A percentile compares a stretch with the other conserved stretches of the same genome.
These are phyloP conservation scores for Scheffersomyces segobiensis DNA, from an alignment of 1,139 yeast genomes.

Conservation along the genomic window DNA sequence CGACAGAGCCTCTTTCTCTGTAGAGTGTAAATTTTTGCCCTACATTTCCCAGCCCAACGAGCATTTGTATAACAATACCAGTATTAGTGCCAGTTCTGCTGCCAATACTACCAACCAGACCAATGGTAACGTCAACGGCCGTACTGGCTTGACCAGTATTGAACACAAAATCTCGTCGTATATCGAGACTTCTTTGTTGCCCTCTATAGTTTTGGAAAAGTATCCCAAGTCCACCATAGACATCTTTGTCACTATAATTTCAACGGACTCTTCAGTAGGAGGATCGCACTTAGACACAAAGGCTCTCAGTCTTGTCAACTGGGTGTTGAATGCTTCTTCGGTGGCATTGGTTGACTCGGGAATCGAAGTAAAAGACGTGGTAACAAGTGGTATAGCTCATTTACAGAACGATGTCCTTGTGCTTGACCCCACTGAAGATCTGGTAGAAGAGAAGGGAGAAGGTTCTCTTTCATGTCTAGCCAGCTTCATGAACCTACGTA, in stretches of 20 bases:
- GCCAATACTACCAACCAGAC: slow-evolving; percentile 9
- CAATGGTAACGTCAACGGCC: slow-evolving; percentile 32
- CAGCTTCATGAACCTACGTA: slow-evolving; percentile 54
- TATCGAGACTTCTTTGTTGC: slow-evolving; percentile 58
- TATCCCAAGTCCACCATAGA: slow-evolving; percentile 92
- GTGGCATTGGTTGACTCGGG: slow-evolving; percentile 83
- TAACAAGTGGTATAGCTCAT: slow-evolving; percentile 65
- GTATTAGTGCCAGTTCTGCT: slow-evolving; percentile 4
- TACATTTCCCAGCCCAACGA: slow-evolving; percentile 45
- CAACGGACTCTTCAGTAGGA: slow-evolving; percentile 30
- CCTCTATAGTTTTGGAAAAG: slow-evolving; percentile 63
- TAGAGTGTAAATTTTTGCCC: slow-evolving; percentile 62
- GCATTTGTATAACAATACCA: slow-evolving; percentile 21
- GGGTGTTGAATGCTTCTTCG: slow-evolving; percentile 60
- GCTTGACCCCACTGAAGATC: slow-evolving; percentile 18
- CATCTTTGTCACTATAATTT: slow-evolving; percentile 68
- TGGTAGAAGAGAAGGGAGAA: slow-evolving; percentile 13
- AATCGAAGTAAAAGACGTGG: slow-evolving; percentile 74
- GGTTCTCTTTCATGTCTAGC: slow-evolving; percentile 41
- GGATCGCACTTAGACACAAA: slow-evolving; percentile 29
- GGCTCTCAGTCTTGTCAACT: slow-evolving; percentile 40
- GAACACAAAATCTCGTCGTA: slow-evolving; percentile 57
- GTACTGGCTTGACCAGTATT: slow-evolving; percentile 41
- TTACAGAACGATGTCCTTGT: slow-evolving; percentile 15
- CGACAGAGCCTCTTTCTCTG: slow-evolving; percentile 66